These are phyloP conservation scores for Sindora glabra DNA, from an alignment of 306 rosid species.

Conservation along the genomic window DNA sequence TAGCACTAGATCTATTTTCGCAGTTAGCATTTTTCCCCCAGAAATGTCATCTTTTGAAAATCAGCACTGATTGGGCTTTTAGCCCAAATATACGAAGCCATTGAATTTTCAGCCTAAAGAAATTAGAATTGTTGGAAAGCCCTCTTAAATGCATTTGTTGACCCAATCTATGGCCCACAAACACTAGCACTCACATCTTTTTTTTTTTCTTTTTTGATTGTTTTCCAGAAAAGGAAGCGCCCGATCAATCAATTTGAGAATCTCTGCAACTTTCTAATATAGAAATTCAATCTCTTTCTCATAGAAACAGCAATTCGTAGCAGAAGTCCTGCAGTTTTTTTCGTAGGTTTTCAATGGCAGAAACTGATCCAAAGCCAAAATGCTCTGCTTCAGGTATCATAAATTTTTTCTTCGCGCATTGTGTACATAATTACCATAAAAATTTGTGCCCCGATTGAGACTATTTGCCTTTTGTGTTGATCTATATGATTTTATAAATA, in stretches of 20 bases:
- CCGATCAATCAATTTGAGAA: background rate
- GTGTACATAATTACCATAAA: too few species aligned
- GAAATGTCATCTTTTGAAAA: too few species aligned
- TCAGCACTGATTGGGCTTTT: too few species aligned
- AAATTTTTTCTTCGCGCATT: background rate
- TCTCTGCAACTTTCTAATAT: background rate
- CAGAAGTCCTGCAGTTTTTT: background rate
- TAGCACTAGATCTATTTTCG: too few species aligned
- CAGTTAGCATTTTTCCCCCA: too few species aligned
- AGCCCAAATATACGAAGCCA: too few species aligned
- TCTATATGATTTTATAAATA: background rate
- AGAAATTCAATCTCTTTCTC: too few species aligned
- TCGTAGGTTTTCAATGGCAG: slow-evolving; percentile 32
- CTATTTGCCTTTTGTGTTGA: background rate
- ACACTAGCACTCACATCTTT: too few species aligned
- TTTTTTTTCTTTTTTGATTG: too few species aligned
- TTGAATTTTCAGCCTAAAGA: too few species aligned
- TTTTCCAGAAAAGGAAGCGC: background rate
- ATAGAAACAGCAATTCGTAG: too few species aligned
- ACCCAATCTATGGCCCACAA: background rate
- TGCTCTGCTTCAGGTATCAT: slow-evolving; percentile 40
- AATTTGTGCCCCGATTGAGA: background rate
- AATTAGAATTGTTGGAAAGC: too few species aligned
- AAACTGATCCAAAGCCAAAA: slow-evolving; percentile 23
- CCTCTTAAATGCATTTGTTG: background rate